These are phyloP conservation scores for Solanum pennellii DNA, from an alignment of 257 asterid genomes.

Conservation along the genomic window DNA sequence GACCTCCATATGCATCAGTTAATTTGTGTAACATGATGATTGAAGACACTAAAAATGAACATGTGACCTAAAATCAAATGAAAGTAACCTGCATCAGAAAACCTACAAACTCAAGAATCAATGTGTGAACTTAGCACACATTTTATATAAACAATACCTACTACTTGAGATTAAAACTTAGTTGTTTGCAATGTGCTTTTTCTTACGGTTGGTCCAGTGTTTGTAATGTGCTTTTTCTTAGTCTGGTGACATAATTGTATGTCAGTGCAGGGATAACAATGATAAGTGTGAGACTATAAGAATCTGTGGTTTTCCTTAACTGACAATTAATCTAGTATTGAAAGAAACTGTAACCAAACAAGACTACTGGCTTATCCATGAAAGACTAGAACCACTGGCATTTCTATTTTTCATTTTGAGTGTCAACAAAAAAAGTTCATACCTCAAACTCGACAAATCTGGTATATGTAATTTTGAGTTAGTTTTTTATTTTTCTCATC, in stretches of 20 bases:
- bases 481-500: neutral
- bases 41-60: neutral
- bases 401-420: neutral
- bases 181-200: neutral
- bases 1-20: neutral
- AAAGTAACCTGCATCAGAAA: neutral
- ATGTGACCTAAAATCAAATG: neutral
- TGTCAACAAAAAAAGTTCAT: neutral
- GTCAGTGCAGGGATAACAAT: neutral
- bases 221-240: neutral
- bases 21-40: neutral
- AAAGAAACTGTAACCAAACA: neutral
- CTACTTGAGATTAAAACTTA: neutral
- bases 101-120: neutral
- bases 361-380: neutral
- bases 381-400: neutral
- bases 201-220: neutral
- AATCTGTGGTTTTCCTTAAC: neutral
- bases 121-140: neutral
- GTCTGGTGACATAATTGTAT: neutral
- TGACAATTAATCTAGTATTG: neutral
- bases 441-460: neutral
- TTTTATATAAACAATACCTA: neutral
- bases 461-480: neutral
- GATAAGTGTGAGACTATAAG: neutral